A percentile compares a stretch with the other conserved stretches of the same genome.
Evolutionary conservation across 1,284 basidiomycete genomes (phyloP).

Genomic region (Caloboletus inedulis): DNA sequence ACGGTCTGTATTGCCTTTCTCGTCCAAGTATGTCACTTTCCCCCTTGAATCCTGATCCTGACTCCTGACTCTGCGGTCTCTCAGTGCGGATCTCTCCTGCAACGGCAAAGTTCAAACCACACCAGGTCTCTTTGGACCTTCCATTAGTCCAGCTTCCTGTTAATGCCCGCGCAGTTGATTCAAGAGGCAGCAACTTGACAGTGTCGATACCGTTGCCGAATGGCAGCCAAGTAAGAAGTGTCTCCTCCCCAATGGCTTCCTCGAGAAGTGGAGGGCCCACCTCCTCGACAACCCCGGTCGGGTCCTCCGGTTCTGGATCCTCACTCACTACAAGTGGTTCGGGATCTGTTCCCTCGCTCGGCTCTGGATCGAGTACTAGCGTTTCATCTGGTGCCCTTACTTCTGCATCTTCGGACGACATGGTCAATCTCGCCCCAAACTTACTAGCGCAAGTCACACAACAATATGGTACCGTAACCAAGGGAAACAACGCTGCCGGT

Average conservation of each 20-base stretch:
- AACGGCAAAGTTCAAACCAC: slow-evolving; percentile 80
- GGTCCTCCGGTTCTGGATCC: slow-evolving; percentile 51
- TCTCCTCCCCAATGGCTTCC: slow-evolving; percentile 63
- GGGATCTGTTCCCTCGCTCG: slow-evolving; percentile 54
- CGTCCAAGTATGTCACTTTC: slow-evolving; percentile 64
- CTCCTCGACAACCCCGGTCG: slow-evolving; percentile 41
- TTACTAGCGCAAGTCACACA: slow-evolving; percentile 46
- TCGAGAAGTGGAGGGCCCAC: slow-evolving; percentile 35
- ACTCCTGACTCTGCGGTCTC: slow-evolving; percentile 22
- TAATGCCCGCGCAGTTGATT: slow-evolving; percentile 29
- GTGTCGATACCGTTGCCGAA: slow-evolving; percentile 47
- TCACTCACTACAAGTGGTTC: slow-evolving; percentile 49
- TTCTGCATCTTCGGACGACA: slow-evolving; percentile 49
- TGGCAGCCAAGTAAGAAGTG: slow-evolving; percentile 51
- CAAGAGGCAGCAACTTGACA: slow-evolving; percentile 38
- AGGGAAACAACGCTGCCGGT: slow-evolving; percentile 29
- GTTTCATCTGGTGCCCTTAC: slow-evolving; percentile 42
- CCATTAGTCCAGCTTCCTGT: slow-evolving; percentile 48
- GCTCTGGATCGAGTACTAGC: slow-evolving; percentile 51
- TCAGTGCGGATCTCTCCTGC: slow-evolving; percentile 85
- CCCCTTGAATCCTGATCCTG: slow-evolving; percentile 24
- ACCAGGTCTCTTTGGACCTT: slow-evolving; percentile 45
- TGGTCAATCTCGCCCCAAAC: slow-evolving; percentile 42
- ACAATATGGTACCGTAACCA: slow-evolving; percentile 43
- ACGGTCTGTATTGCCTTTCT: slow-evolving; percentile 81